Evolutionary conservation across 306 rosid genomes (phyloP).

Genomic region (Amphicarpaea edgeworthii): DNA sequence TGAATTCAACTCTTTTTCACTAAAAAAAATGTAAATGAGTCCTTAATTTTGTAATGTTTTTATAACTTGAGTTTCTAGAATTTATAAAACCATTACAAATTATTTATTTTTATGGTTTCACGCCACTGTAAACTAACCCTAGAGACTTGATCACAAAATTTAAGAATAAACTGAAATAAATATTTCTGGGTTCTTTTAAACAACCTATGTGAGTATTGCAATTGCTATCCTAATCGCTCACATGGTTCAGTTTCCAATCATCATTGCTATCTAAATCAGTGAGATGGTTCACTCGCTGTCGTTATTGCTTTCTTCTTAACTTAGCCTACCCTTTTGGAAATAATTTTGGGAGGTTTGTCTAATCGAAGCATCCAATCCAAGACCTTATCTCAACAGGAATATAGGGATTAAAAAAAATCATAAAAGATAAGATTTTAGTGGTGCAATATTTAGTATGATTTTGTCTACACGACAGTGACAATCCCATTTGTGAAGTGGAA

Average conservation of each 20-base stretch:
- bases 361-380: constrained; percentile 10
- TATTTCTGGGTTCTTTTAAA: neutral
- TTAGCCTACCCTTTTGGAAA: neutral
- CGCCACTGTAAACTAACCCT: too few relatives aligned
- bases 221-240: neutral
- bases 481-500: neutral
- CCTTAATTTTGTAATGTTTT: too few relatives aligned
- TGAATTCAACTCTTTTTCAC: too few relatives aligned
- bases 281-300: constrained; percentile 5
- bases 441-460: neutral
- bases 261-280: neutral
- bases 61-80: too few relatives aligned
- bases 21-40: too few relatives aligned
- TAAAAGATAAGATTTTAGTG: constrained; percentile 34
- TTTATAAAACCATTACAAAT: too few relatives aligned
- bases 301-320: neutral
- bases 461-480: constrained; percentile 30
- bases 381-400: constrained; percentile 31
- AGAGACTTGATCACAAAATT: too few relatives aligned
- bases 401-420: neutral
- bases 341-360: constrained; percentile 12
- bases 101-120: too few relatives aligned
- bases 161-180: neutral
- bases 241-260: neutral
- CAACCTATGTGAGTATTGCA: neutral